phyloP scores from a whole-genome alignment of 805 yeast genomes.

The Spathaspora arborariae region DNA sequence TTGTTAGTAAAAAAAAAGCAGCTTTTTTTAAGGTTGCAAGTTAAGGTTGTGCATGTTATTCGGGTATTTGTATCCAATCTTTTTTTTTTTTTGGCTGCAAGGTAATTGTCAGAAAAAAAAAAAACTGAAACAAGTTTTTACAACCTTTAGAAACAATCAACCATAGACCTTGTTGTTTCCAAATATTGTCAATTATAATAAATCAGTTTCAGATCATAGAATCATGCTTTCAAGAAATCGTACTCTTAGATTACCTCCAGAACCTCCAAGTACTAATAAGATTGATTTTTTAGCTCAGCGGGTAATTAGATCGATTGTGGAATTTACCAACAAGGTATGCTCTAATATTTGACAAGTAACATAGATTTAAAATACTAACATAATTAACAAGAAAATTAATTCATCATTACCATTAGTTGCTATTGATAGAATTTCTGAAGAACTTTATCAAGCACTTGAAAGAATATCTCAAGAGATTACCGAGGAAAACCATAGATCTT shows the following conservation, averaged over 20 bases:
- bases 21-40: no score
- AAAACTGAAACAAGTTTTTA: not conserved
- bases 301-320: not conserved
- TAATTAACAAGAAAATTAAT: not conserved
- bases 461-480: not conserved
- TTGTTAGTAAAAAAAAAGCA: no score
- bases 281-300: slow-evolving; percentile 6
- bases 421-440: not conserved
- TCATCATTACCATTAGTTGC: not conserved
- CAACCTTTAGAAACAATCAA: not conserved
- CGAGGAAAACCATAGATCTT: not conserved
- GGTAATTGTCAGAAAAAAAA: not conserved
- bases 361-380: not conserved
- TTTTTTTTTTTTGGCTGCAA: not conserved
- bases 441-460: not conserved
- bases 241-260: not conserved
- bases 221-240: not conserved
- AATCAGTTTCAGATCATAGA: not conserved
- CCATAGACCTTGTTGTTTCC: no score
- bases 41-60: no score
- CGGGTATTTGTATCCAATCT: not conserved
- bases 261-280: not conserved
- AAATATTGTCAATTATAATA: no score
- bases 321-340: slow-evolving; percentile 4
- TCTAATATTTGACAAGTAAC: not conserved